phyloP scores from a whole-genome alignment of 2,329 filamentous ascomycete genomes.

The Seiridium unicorne region DNA sequence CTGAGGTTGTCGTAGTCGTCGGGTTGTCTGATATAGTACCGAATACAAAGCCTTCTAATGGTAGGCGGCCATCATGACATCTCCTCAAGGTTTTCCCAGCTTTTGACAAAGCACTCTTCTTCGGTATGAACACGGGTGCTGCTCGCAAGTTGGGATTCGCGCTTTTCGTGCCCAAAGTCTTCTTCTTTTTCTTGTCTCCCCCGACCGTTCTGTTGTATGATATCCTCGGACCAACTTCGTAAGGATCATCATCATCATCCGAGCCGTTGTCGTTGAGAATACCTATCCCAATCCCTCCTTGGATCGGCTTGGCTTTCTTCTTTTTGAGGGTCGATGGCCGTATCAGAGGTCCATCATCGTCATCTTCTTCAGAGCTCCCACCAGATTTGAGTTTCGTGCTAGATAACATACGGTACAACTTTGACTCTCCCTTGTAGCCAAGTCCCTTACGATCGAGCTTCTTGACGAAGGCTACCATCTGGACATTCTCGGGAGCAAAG shows the following conservation, averaged over 20 bases:
- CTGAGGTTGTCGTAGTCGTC: constrained; percentile 39
- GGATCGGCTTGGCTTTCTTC: constrained; percentile 51
- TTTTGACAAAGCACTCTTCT: constrained; percentile 46
- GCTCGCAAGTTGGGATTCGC: constrained; percentile 63
- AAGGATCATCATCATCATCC: constrained; percentile 93
- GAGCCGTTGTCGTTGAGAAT: constrained; percentile 90
- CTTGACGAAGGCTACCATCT: constrained; percentile 62
- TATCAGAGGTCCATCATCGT: constrained; percentile 35
- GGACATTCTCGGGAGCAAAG: constrained; percentile 81
- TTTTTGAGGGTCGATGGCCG: constrained; percentile 26
- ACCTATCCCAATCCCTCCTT: constrained; percentile 80
- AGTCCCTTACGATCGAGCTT: constrained; percentile 72
- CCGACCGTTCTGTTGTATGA: constrained; percentile 82
- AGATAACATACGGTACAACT: constrained; percentile 38
- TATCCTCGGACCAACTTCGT: constrained; percentile 87
- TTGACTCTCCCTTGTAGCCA: constrained; percentile 61
- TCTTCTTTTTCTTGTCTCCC: constrained; percentile 72
- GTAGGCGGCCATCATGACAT: constrained; percentile 80
- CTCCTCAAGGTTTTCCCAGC: constrained; percentile 54
- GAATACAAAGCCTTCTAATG: constrained; percentile 74
- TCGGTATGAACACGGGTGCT: constrained; percentile 75
- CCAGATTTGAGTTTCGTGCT: constrained; percentile 22
- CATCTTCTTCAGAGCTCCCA: constrained; percentile 42
- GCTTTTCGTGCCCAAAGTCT: constrained; percentile 41
- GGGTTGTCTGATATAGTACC: constrained; percentile 50